phyloP scores from a whole-genome alignment of 306 rosid species.

The Comarum palustre region DNA sequence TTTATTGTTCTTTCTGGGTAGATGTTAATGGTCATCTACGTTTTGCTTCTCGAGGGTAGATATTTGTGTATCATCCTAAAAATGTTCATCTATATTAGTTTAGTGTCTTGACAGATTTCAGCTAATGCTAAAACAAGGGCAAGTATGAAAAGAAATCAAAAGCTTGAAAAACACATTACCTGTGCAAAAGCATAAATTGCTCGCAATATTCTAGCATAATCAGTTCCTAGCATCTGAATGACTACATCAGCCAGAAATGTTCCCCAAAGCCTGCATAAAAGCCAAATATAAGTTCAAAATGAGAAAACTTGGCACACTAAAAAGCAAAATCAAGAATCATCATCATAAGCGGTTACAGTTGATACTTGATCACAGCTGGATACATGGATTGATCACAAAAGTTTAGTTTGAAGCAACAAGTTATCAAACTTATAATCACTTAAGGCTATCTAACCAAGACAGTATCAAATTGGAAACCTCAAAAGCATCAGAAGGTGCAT shows the following conservation, averaged over 20 bases:
- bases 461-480: background rate
- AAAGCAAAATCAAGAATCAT: slow-evolving; percentile 6
- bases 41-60: background rate
- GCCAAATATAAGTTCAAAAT: slow-evolving; percentile 15
- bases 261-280: slow-evolving; percentile 79
- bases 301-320: slow-evolving; percentile 4
- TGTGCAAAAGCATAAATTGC: slow-evolving; percentile 92
- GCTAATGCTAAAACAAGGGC: background rate
- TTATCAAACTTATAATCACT: background rate
- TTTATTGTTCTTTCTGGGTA: background rate
- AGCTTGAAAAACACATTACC: slow-evolving; percentile 34
- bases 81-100: slow-evolving; percentile 4
- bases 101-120: background rate
- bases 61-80: background rate
- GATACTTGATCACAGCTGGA: background rate
- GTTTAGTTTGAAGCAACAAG: background rate
- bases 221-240: slow-evolving; percentile 95
- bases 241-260: slow-evolving; percentile 88
- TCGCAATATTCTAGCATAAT: slow-evolving; percentile 87
- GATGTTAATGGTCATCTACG: background rate
- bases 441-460: background rate
- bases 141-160: slow-evolving; percentile 5
- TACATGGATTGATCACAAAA: background rate
- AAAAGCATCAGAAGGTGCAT: background rate
- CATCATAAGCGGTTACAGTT: background rate